Base-by-base conservation (phyloP, 345 rosid genomes). In the Populus davidiana region DNA sequence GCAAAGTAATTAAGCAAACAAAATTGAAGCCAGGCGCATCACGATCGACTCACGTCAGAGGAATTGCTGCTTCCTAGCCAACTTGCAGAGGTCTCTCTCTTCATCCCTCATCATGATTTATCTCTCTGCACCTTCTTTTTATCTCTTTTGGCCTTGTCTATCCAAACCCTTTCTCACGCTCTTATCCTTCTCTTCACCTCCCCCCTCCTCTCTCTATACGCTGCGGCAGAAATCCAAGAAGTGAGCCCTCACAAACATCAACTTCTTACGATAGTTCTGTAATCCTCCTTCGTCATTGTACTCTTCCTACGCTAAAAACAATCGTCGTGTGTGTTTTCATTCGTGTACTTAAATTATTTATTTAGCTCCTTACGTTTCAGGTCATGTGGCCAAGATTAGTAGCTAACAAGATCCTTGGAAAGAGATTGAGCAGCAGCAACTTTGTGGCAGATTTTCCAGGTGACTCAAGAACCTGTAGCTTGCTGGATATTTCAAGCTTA, bases 321-420 rank as follows among this genome's bases (percentile, higher is more conserved):
- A 41, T 41, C 1, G 14, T 1, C 8, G 38, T 23, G 18, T 10
- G 2, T 27, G 16, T 66, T 2, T 64, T 13, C 23, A 23, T 20
- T 5, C n/a, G 1, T 41, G 2, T 38, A 47, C 11, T 67, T 63
- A 2, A 27, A 27, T 27, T 27, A 27, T 14, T 25, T 47, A 71
- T 66, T 21, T 11, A 8, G 21, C 21, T 74, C 35, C 12, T 1
- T 67, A 13, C 27, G 20, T 71, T 50, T 6, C 63, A 89, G 91
- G 87, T 92, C 75, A 91, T 89, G 92, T 91, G 93, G 97, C 94
- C 92, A 38, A 89, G 87, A 87, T 83, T 92, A 77, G 89, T 92
- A 39, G 94, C 89, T 31, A 92, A 81, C 82, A 94, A 92, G 86
- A 44, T 90, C 84, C 83, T 94, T 38, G 80, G 85, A 79, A 91